Evolutionary conservation across 75 land plant genomes (phyloP).

Genomic region (Pinus albicaulis): DNA sequence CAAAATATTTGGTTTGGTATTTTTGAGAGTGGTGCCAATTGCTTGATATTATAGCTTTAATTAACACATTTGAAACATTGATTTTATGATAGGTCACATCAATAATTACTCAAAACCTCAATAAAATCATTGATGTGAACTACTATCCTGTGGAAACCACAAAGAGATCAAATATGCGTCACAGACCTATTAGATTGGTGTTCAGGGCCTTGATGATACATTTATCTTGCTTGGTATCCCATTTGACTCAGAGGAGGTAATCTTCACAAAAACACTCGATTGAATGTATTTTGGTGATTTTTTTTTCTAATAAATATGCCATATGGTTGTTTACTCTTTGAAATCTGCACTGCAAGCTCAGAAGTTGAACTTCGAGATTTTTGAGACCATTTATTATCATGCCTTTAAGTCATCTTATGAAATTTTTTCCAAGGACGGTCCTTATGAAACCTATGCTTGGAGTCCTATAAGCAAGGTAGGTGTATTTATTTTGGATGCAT

Average conservation of each 20-base stretch:
- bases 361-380: constrained; percentile 84
- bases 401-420: constrained; percentile 82
- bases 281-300: background rate
- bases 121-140: constrained; percentile 93
- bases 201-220: constrained; percentile 95
- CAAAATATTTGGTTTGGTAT: background rate
- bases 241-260: constrained; percentile 92
- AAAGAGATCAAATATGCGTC: constrained; percentile 71
- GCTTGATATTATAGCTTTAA: background rate
- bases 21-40: too few species aligned
- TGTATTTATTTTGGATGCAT: background rate
- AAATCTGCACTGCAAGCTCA: constrained; percentile 67
- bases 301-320: background rate
- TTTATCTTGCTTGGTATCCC: constrained; percentile 96
- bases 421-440: constrained; percentile 71
- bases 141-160: constrained; percentile 95
- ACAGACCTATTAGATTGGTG: constrained; percentile 97
- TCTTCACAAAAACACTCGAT: background rate
- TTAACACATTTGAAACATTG: background rate
- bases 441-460: constrained; percentile 85
- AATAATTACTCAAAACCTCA: constrained; percentile 73
- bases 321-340: background rate
- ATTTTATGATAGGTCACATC: constrained; percentile 59
- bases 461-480: constrained; percentile 91
- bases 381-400: constrained; percentile 97